Conservation (phyloP, 1,284 basidiomycete genomes). For the Cryptococcus hybrid region DNA sequence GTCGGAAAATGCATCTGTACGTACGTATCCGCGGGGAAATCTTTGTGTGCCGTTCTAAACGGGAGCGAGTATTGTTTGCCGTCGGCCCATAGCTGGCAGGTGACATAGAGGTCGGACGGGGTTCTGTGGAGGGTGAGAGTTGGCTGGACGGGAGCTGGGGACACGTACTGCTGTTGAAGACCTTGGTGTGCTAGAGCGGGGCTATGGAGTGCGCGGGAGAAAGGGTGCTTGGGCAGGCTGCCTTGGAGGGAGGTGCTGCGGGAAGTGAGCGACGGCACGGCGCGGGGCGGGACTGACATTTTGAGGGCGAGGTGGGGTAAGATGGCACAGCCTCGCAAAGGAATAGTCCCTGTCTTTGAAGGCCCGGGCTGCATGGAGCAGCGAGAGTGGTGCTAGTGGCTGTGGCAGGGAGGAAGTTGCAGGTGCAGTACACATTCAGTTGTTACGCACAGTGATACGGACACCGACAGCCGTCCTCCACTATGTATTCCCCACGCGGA, state of each 20-base stretch:
- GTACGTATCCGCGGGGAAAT: constrained; percentile 79
- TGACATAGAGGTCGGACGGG: constrained; percentile 83
- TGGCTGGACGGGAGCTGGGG: too few relatives aligned
- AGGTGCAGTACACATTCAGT: not conserved
- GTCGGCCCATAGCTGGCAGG: constrained; percentile 84
- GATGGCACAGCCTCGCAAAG: constrained; percentile 80
- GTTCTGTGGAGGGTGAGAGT: not conserved
- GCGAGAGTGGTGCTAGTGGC: too few relatives aligned
- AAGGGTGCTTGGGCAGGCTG: constrained; percentile 50
- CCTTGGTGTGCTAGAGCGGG: constrained; percentile 62
- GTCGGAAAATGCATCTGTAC: constrained; percentile 27
- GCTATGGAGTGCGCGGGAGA: too few relatives aligned
- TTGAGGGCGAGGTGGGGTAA: constrained; percentile 83
- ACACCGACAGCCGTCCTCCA: too few relatives aligned
- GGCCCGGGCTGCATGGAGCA: constrained; percentile 4
- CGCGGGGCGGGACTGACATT: constrained; percentile 59
- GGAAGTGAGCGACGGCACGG: constrained; percentile 9
- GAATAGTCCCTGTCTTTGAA: constrained; percentile 66
- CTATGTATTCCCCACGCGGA: too few relatives aligned
- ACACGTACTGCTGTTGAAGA: constrained; percentile 69
- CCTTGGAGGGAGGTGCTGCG: constrained; percentile 81
- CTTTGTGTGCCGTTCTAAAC: constrained; percentile 86
- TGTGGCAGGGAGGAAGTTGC: not conserved
- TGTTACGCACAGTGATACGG: too few relatives aligned
- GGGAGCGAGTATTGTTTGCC: constrained; percentile 90